Conservation (phyloP, 805 yeast genomes). For the Wickerhamiella bombiphila region DNA sequence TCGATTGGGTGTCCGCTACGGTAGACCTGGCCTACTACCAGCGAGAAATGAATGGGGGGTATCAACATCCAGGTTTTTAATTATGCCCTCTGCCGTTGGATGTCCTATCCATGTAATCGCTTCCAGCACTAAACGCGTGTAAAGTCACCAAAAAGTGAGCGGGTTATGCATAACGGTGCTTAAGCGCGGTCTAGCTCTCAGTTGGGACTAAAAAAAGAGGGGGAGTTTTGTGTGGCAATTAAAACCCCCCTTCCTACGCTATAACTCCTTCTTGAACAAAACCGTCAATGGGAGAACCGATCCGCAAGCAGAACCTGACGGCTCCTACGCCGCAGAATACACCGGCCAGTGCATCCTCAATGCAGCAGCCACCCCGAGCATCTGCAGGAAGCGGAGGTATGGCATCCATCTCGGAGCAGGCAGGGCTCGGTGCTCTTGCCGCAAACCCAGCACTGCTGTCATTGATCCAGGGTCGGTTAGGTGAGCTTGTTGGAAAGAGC, state of each 20-base stretch:
- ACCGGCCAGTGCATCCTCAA: slow-evolving; percentile 75
- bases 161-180: no score
- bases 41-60: slow-evolving; percentile 84
- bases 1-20: slow-evolving; percentile 92
- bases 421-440: slow-evolving; percentile 22
- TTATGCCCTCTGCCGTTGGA: no score
- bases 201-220: no score
- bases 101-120: no score
- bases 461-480: slow-evolving; percentile 80
- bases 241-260: no score
- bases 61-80: no score
- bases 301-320: slow-evolving; percentile 55
- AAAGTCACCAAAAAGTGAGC: no score
- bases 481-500: slow-evolving; percentile 68
- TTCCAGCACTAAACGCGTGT: no score
- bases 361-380: slow-evolving; percentile 22
- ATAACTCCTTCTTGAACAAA: background rate
- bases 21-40: slow-evolving; percentile 77
- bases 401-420: slow-evolving; percentile 59
- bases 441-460: slow-evolving; percentile 73
- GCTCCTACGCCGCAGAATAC: slow-evolving; percentile 99
- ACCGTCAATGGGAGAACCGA: slow-evolving; percentile 84
- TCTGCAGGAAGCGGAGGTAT: slow-evolving; percentile 12
- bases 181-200: no score
- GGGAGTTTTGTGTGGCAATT: no score